phyloP scores from a whole-genome alignment of 208 protist species.

The Leishmania tarentolae region DNA sequence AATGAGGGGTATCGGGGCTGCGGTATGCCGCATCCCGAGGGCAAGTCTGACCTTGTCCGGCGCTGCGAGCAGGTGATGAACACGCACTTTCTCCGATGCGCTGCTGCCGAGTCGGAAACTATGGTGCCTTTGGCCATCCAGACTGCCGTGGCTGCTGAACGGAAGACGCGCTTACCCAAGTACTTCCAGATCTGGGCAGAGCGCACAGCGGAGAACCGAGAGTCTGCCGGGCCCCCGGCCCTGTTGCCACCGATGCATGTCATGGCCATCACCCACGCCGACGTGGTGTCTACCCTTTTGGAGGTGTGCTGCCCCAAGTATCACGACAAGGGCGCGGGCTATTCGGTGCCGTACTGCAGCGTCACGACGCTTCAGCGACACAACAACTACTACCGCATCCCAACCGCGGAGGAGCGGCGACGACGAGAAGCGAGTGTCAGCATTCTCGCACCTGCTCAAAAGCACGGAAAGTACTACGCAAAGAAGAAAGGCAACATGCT shows the following conservation, averaged over 20 bases:
- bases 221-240: slow-evolving; percentile 23
- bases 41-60: slow-evolving; percentile 45
- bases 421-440: slow-evolving; percentile 6
- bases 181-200: slow-evolving; percentile 46
- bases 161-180: slow-evolving; percentile 49
- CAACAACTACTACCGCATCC: slow-evolving; percentile 83
- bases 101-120: slow-evolving; percentile 3
- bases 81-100: slow-evolving; percentile 49
- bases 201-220: slow-evolving; percentile 20
- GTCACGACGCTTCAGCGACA: slow-evolving; percentile 59
- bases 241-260: slow-evolving; percentile 75
- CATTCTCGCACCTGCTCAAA: slow-evolving; percentile 1
- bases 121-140: slow-evolving; percentile 48
- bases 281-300: slow-evolving; percentile 62
- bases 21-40: slow-evolving; percentile 59
- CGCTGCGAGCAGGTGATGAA: slow-evolving; percentile 56
- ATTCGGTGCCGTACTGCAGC: slow-evolving; percentile 83
- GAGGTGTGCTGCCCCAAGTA: slow-evolving; percentile 73
- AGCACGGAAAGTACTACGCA: slow-evolving; percentile 9
- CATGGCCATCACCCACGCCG: slow-evolving; percentile 81
- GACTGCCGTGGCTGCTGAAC: slow-evolving; percentile 43
- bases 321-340: slow-evolving; percentile 43
- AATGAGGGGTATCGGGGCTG: slow-evolving; percentile 23
- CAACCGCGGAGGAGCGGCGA: slow-evolving; percentile 34
- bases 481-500: slow-evolving; percentile 27